Percentiles rank a stretch among this genome's conserved stretches.
Evolutionary conservation across 2,329 filamentous ascomycete genomes (phyloP).

Genomic region (Ambrosiella beaveri): DNA sequence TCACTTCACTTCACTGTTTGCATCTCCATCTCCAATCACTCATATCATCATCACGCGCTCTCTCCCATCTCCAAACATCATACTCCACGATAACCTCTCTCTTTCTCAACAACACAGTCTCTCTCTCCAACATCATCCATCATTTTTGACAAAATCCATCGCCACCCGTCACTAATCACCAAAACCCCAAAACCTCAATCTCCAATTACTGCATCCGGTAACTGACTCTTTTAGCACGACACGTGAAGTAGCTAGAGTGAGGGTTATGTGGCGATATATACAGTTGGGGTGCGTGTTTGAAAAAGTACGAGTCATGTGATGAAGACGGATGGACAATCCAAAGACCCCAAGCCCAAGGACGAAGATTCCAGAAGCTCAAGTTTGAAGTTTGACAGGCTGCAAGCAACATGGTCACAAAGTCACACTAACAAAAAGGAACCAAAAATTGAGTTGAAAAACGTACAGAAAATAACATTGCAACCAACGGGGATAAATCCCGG

Average conservation of each 20-base stretch:
- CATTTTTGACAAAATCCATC: neutral
- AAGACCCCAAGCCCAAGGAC: too few relatives aligned
- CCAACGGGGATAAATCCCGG: neutral
- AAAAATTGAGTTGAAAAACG: neutral
- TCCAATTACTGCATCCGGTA: neutral
- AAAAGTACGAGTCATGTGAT: too few relatives aligned
- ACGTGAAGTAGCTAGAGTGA: too few relatives aligned
- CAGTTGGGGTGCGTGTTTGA: too few relatives aligned
- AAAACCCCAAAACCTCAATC: neutral
- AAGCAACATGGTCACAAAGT: neutral
- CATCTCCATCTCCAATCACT: neutral
- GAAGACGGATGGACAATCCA: too few relatives aligned
- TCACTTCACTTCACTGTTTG: neutral
- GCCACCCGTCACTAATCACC: neutral
- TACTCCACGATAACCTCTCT: too few relatives aligned
- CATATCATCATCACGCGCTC: neutral
- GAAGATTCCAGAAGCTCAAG: too few relatives aligned
- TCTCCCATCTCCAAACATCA: too few relatives aligned
- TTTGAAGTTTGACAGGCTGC: neutral
- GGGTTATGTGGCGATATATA: too few relatives aligned
- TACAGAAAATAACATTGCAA: neutral
- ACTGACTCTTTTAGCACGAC: too few relatives aligned
- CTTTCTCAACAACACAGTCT: too few relatives aligned
- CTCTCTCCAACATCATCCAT: neutral
- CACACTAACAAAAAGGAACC: neutral